A percentile compares a stretch with the other conserved stretches of the same genome.
These are phyloP conservation scores for Zygotorulaspora sp. DNA, from an alignment of 805 yeast species.

Conservation along the genomic window DNA sequence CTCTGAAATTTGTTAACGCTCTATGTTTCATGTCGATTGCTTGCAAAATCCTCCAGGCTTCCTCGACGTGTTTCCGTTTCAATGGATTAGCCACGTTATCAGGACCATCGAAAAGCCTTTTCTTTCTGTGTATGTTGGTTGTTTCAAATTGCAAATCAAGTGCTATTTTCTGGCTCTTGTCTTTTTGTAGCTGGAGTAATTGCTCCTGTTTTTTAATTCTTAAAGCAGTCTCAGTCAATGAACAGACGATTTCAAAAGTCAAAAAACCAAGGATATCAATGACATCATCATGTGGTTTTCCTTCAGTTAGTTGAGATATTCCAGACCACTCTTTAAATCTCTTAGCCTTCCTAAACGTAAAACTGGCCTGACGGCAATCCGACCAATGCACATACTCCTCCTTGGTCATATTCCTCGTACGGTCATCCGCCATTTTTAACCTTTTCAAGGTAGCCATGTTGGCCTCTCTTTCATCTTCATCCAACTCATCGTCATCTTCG, in stretches of 20 bases:
- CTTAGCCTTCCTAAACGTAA: slow-evolving; percentile 91
- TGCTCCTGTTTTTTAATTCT: slow-evolving; percentile 70
- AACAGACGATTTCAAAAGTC: slow-evolving; percentile 95
- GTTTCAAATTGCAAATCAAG: slow-evolving; percentile 37
- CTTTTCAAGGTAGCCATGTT: slow-evolving; percentile 83
- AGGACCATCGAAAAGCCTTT: slow-evolving; percentile 78
- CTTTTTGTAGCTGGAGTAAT: slow-evolving; percentile 38
- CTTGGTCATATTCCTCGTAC: slow-evolving; percentile 89
- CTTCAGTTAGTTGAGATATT: slow-evolving; percentile 73
- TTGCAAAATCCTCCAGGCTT: slow-evolving; percentile 84
- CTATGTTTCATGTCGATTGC: slow-evolving; percentile 50
- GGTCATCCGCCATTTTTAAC: slow-evolving; percentile 86
- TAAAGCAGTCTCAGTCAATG: slow-evolving; percentile 87
- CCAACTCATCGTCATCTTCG: slow-evolving; percentile 61
- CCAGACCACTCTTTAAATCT: slow-evolving; percentile 97
- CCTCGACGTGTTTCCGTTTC: slow-evolving; percentile 73
- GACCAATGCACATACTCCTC: slow-evolving; percentile 99
- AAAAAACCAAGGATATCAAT: slow-evolving; percentile 91
- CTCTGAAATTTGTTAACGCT: slow-evolving; percentile 67
- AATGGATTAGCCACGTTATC: slow-evolving; percentile 78
- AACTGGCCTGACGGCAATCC: slow-evolving; percentile 95
- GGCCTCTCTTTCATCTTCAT: slow-evolving; percentile 88
- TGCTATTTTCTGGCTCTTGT: slow-evolving; percentile 34
- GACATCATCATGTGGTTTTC: slow-evolving; percentile 93
- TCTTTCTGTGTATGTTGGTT: slow-evolving; percentile 45